Conservation (phyloP, 345 rosid species). For the Nasturtium officinale region DNA sequence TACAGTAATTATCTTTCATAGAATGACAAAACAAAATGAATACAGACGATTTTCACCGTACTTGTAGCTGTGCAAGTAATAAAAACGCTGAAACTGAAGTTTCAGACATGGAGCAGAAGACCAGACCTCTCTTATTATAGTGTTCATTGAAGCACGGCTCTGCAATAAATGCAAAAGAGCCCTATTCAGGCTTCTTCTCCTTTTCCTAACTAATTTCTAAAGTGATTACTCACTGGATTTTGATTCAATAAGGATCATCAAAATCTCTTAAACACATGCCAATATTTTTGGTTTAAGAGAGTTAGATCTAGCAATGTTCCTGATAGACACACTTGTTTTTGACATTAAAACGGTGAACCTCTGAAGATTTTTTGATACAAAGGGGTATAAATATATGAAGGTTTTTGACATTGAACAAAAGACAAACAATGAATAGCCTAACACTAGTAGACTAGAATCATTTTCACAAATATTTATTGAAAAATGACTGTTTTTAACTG, state of each 20-base stretch:
- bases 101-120: conserved; percentile 31
- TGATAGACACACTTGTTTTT: background rate
- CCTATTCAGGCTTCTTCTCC: background rate
- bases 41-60: conserved; percentile 17
- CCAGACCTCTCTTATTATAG: conserved; percentile 32
- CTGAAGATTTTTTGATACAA: background rate
- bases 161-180: conserved; percentile 29
- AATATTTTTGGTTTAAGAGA: background rate
- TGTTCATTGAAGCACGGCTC: conserved; percentile 37
- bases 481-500: conserved; percentile 14
- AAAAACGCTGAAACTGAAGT: conserved; percentile 22
- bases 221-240: conserved; percentile 6
- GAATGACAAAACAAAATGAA: conserved; percentile 26
- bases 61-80: conserved; percentile 5
- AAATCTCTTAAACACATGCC: conserved; percentile 16
- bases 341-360: background rate
- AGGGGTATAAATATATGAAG: background rate
- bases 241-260: background rate
- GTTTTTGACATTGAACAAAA: background rate
- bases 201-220: background rate
- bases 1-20: conserved; percentile 20
- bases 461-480: background rate
- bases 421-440: conserved; percentile 24
- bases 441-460: background rate
- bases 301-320: background rate